Percentiles rank a stretch among this genome's conserved stretches.
Evolutionary conservation across 257 asterid genomes (phyloP).

Genomic region (Primulina eburnea): DNA sequence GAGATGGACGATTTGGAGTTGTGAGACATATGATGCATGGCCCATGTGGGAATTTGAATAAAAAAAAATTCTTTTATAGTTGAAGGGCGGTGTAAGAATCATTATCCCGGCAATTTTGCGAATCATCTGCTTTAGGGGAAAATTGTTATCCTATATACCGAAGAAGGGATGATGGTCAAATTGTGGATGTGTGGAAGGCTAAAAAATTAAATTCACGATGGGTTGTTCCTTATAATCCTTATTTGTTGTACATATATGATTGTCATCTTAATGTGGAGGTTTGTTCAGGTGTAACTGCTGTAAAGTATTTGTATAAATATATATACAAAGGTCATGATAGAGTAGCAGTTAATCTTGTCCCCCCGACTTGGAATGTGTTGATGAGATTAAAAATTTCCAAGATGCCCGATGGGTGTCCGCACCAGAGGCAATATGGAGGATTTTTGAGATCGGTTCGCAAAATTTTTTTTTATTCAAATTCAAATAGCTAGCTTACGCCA

Average conservation of each 20-base stretch:
- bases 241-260: neutral
- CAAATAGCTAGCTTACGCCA: slow-evolving; percentile 35
- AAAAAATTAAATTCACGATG: neutral
- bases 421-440: slow-evolving; percentile 23
- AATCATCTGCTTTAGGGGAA: neutral
- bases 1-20: no score
- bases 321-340: slow-evolving; percentile 21
- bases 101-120: neutral
- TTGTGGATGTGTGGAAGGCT: neutral
- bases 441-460: slow-evolving; percentile 13
- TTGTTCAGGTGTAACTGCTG: neutral
- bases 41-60: neutral
- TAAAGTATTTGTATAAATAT: slow-evolving; percentile 23
- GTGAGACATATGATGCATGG: slow-evolving; percentile 18
- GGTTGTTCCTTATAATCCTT: slow-evolving; percentile 21
- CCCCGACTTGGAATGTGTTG: neutral
- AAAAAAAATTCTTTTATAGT: neutral
- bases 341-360: no score
- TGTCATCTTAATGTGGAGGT: slow-evolving; percentile 21
- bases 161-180: neutral
- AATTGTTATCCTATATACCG: slow-evolving; percentile 1
- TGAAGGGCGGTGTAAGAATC: neutral
- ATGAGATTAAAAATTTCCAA: slow-evolving; percentile 13
- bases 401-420: slow-evolving; percentile 25
- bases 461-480: no score